These are phyloP conservation scores for Gossypium ekmanianum DNA, from an alignment of 345 rosid genomes.

Conservation along the genomic window DNA sequence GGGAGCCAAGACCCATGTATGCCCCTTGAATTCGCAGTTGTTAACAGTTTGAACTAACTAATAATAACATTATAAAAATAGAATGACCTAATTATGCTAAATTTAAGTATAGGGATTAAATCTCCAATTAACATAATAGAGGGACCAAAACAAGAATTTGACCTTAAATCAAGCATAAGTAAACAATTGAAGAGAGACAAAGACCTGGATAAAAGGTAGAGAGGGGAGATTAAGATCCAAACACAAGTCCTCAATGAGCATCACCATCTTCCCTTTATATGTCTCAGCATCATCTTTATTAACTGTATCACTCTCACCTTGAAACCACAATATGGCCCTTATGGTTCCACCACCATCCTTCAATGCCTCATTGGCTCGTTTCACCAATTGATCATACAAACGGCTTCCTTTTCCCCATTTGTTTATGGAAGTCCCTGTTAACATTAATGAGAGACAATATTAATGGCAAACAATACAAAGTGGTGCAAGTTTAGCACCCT, in stretches of 20 bases:
- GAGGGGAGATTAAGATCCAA: conserved; percentile 53
- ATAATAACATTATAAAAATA: no score
- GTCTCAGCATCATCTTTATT: conserved; percentile 39
- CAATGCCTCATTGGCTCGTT: conserved; percentile 39
- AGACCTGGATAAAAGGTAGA: conserved; percentile 49
- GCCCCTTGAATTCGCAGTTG: no score
- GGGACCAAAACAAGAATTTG: no score
- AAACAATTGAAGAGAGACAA: background rate
- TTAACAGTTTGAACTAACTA: no score
- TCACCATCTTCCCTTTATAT: conserved; percentile 43
- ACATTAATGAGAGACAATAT: no score
- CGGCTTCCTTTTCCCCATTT: conserved; percentile 62
- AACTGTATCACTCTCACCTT: conserved; percentile 74
- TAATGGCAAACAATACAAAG: no score
- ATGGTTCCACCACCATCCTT: conserved; percentile 48
- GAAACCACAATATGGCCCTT: conserved; percentile 72
- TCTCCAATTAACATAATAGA: no score
- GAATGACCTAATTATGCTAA: no score
- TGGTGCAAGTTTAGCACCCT: no score
- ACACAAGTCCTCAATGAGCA: conserved; percentile 49
- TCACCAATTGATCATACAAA: conserved; percentile 48
- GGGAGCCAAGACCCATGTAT: no score
- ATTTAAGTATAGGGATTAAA: no score
- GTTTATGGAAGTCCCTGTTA: conserved; percentile 65
- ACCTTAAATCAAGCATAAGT: no score